Conservation (phyloP, 148 eudicot species). For the Chenopodium quinoa region DNA sequence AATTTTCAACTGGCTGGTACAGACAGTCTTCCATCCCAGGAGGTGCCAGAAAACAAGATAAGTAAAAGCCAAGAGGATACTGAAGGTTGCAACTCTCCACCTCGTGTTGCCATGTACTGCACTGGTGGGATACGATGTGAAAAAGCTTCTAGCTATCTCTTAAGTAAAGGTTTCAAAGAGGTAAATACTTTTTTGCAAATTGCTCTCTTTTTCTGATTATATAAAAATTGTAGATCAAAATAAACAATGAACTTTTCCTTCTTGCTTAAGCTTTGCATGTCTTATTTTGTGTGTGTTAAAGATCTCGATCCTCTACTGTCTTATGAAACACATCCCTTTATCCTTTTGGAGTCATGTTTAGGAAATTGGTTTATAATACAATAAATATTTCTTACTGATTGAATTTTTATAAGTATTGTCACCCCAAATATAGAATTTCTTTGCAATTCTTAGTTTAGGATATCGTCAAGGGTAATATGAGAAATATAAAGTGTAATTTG, state of each 20-base stretch:
- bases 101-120: slow-evolving; percentile 96
- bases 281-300: neutral
- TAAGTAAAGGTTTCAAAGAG: slow-evolving; percentile 90
- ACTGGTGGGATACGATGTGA: slow-evolving; percentile 98
- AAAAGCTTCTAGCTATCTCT: slow-evolving; percentile 92
- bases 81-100: slow-evolving; percentile 44
- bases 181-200: slow-evolving; percentile 27
- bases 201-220: neutral
- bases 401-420: neutral
- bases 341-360: neutral
- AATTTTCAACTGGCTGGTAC: slow-evolving; percentile 42
- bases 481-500: too few species aligned
- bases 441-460: neutral
- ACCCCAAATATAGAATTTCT: neutral
- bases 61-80: slow-evolving; percentile 27
- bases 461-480: neutral
- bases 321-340: neutral
- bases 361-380: neutral
- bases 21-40: slow-evolving; percentile 39
- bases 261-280: neutral
- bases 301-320: neutral
- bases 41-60: slow-evolving; percentile 25
- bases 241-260: neutral
- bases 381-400: neutral
- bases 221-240: neutral